Base-by-base conservation (phyloP, 371 early-diverging fungal genomes). In the Blastocladiella emersonii region DNA sequence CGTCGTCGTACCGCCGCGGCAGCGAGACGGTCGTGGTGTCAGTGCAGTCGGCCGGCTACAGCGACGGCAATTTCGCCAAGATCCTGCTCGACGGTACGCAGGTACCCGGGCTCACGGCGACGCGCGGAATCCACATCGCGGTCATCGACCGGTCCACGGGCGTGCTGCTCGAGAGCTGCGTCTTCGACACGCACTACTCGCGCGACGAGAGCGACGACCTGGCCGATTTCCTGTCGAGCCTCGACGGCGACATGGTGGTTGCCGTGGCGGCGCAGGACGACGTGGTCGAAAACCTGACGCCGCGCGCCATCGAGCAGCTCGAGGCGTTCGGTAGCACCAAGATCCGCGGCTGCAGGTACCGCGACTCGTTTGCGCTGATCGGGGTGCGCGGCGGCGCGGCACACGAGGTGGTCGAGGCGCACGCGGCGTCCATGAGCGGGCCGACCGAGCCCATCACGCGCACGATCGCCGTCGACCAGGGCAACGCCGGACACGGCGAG, bases 321-420 rank as follows among this genome's bases (percentile, higher is more conserved):
- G 84, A 79, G 61, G 68, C 76, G 37, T 65, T 92, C 3, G 92
- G 92, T 4, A 78, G 85, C 32, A 71, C 68, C 12, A 65, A 64
- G 44, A 80, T 87, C 55, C 74, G 75, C 3, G 51, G 82, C 2
- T 70, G 87, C 36, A 63, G 71, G 49, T 88, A 85, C 66, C 83
- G 90, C 37, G 91, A 90, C 69, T 87, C 88, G 3, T 92, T 86
- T 84, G 86, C 85, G 45, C 64, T 92, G 55, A 85, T 92, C 69
- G 85, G 85, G 0, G 53, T 49, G 13, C 23, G 41, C 21, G 41
- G 25, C 66, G 21, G 35, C 21, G 5, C 56, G 30, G n/a, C n/a
- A n/a, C 15, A 23, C 25, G 65, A 59, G 1, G 36, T 43, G 0
- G 48, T n/a, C 19, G 65, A 65, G 55, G 48, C 37, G 17, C 78